Base-by-base conservation (phyloP, 2,329 filamentous ascomycete genomes). In the Colletotrichum cereale region DNA sequence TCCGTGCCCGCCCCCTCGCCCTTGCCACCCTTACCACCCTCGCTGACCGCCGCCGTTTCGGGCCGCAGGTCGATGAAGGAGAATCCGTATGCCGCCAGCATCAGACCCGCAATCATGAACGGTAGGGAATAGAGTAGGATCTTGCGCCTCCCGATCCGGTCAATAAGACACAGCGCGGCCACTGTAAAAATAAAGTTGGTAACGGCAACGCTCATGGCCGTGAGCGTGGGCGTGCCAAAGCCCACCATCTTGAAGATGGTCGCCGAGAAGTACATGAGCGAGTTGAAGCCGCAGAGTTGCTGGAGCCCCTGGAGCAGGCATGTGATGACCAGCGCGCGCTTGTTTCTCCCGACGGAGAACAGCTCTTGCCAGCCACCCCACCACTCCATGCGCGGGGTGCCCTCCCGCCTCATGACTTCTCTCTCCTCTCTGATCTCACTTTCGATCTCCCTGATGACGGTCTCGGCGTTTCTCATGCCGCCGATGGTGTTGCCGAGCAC, bases 201-300 rank as follows among this genome's bases (percentile, higher is more conserved):
- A 68, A 92, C 86, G 0, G 94, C 94, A 18, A 97, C 92, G 2
- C 90, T 91, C 71, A 97, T 87, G 1, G 93, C 93, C 1, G 93
- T 94, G 61, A 96, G 86, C 0, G 93, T 96, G 6, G 94, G 94
- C 66, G 90, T 92, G 52, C 87, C 86, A 79, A 97, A 97, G 0
- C 92, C 92, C 0, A 97, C 87, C 40, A 94, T 86, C 3, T 89
- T 87, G 78, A 96, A 96, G 38, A 96, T 94, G 10, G 93, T 95
- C 5, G 92, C 93, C 0, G 93, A 94, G 79, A 94, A 97, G 81
- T 97, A 97, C 94, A 97, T 97, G 38, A 97, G 85, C 14, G 93
- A 95, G 82, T 97, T 97, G 55, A 96, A 96, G 1, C 93, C 95
- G 77, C 93, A 96, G 1, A 97, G 86, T 80, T 98, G 96, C 81